A percentile compares a stretch with the other conserved stretches of the same genome.
These are phyloP conservation scores for Apophysomyces trapeziformis DNA, from an alignment of 371 early-diverging fungal genomes.

Conservation along the genomic window DNA sequence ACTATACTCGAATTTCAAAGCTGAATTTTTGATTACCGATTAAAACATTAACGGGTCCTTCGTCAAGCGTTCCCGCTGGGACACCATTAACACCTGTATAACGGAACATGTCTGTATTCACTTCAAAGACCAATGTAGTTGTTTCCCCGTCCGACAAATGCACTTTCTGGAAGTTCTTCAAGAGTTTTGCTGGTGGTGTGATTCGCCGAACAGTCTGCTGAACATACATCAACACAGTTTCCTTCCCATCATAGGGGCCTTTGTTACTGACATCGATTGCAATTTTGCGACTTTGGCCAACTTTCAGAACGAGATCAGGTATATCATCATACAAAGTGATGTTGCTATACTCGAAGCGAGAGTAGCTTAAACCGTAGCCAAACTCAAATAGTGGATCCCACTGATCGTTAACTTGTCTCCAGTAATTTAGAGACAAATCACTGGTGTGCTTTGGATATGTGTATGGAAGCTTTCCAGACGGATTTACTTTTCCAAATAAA, in stretches of 20 bases:
- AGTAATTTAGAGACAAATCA: conserved; percentile 36
- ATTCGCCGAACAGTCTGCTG: conserved; percentile 57
- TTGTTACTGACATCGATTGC: conserved; percentile 55
- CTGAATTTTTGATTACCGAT: conserved; percentile 31
- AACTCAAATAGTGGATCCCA: conserved; percentile 63
- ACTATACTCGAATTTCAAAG: conserved; percentile 19
- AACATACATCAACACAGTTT: conserved; percentile 65
- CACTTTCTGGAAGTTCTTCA: conserved; percentile 62
- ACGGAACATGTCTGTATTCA: conserved; percentile 37
- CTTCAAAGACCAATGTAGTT: conserved; percentile 45
- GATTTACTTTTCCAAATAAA: conserved; percentile 55
- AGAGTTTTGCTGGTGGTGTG: conserved; percentile 41
- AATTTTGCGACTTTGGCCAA: conserved; percentile 32
- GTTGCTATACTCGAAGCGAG: conserved; percentile 52
- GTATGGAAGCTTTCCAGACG: conserved; percentile 56
- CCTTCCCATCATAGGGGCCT: conserved; percentile 53
- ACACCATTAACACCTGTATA: conserved; percentile 39
- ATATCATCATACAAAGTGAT: conserved; percentile 17
- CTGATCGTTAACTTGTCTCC: conserved; percentile 35
- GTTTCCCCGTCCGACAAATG: conserved; percentile 45
- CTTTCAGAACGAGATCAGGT: conserved; percentile 9
- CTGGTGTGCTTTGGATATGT: conserved; percentile 60
- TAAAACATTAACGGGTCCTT: conserved; percentile 31
- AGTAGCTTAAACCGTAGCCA: conserved; percentile 67
- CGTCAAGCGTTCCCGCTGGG: conserved; percentile 32